Conservation (phyloP, 352 stramenopile species). For the Globisporangium cederbergense region DNA sequence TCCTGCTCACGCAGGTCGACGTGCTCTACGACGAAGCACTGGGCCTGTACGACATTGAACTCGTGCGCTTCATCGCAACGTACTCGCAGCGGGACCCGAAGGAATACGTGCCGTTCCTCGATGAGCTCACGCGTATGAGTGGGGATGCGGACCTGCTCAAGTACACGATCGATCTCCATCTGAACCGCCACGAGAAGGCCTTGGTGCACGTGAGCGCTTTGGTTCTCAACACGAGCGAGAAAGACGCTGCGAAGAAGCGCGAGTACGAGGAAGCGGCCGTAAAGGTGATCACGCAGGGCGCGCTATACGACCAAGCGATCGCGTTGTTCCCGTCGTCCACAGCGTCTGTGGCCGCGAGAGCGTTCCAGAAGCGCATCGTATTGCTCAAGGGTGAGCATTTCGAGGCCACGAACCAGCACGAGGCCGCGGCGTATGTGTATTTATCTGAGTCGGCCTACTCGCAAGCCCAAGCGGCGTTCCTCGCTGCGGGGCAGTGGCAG, state of each 20-base stretch:
- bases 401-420: conserved; percentile 30
- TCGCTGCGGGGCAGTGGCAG: conserved; percentile 49
- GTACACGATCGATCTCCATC: conserved; percentile 56
- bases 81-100: conserved; percentile 71
- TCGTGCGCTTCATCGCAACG: conserved; percentile 57
- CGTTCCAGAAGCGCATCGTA: conserved; percentile 38
- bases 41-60: conserved; percentile 58
- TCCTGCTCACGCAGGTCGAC: conserved; percentile 70
- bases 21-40: conserved; percentile 61
- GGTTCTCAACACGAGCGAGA: conserved; percentile 16
- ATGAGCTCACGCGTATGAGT: conserved; percentile 35
- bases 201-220: conserved; percentile 39
- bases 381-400: conserved; percentile 48
- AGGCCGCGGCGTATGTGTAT: conserved; percentile 64
- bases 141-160: conserved; percentile 36
- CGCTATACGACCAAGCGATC: conserved; percentile 53
- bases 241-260: conserved; percentile 9
- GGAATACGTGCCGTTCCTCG: conserved; percentile 63
- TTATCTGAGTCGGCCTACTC: conserved; percentile 37
- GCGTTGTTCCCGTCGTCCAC: conserved; percentile 31
- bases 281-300: conserved; percentile 37
- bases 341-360: conserved; percentile 6
- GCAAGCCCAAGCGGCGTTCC: conserved; percentile 52
- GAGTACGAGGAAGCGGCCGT: conserved; percentile 33
- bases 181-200: conserved; percentile 40